Evolutionary conservation across 345 rosid species (phyloP), one percentile per base, ranked within the genome.

Genomic region (Crucihimalaya himalaica): DNA sequence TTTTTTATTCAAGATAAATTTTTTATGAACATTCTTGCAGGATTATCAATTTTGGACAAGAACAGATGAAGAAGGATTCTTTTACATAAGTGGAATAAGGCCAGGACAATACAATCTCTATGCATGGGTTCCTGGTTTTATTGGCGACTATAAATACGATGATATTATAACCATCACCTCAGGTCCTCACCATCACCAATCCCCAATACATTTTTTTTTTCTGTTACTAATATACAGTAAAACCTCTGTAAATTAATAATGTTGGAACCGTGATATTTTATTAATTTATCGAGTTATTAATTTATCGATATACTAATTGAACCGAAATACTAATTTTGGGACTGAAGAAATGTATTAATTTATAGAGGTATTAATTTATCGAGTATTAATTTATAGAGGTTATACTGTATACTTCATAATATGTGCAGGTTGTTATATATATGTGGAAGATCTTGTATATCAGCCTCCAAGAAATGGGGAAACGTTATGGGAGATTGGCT

Each of bases 401-500:
- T n/a, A n/a, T n/a, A n/a, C n/a, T n/a, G n/a, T n/a, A n/a, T 27
- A 21, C 27, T 47, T 53, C 0, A 34, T n/a, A 37, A 14, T 37
- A 32, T 53, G 29, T 53, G 28, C 81, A 94, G 97, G 89, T 62
- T 76, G 75, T 63, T 74, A 84, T 59, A 72, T 85, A 21, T 81
- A 86, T 63, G 53, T 88, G 76, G 93, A 91, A 35, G 84, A 85
- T 76, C 71, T 94, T 23, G 76, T 86, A 3, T 89, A 82, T 46
- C 83, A 86, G 61, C 95, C 97, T 59, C 95, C 96, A 51, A 88
- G 98, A 75, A 84, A 87, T 58, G 97, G 98, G 28, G 86, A 89
- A 12, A 94, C 96, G 3, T 70, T 94, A 77, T 94, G 98, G 98
- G 97, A 94, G 75, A 91, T 94, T 8, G 98, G 98, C 27, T 73